Evolutionary conservation across 2,329 filamentous ascomycete species (phyloP).

Genomic region (Rosellinia necatrix): DNA sequence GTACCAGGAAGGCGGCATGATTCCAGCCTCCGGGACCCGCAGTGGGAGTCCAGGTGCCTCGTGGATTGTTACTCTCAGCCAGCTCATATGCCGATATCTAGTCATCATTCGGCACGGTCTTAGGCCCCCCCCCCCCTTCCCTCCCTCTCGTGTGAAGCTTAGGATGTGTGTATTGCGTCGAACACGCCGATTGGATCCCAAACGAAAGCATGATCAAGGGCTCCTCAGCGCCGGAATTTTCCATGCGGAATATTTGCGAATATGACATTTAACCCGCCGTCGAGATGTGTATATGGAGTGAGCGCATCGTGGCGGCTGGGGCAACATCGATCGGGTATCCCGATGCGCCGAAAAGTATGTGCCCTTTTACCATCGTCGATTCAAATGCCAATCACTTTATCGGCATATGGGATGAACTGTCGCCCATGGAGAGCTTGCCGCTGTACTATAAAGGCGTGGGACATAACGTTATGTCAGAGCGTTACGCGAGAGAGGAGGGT

Average conservation of each 20-base stretch:
- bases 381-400: too few species aligned
- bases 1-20: background rate
- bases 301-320: constrained; percentile 5
- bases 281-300: background rate
- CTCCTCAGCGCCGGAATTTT: background rate
- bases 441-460: too few species aligned
- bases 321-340: constrained; percentile 3
- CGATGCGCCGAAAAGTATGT: background rate
- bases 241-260: background rate
- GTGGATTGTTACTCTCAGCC: background rate
- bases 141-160: background rate
- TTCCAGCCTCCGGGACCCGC: too few species aligned
- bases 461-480: too few species aligned
- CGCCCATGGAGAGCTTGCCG: too few species aligned
- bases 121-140: background rate
- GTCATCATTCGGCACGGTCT: too few species aligned
- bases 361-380: background rate
- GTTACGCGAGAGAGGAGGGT: too few species aligned
- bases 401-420: too few species aligned
- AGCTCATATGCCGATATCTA: background rate
- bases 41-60: background rate
- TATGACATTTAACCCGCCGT: too few species aligned
- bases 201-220: constrained; percentile 3
- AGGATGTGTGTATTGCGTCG: background rate
- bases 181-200: constrained; percentile 15